A percentile compares a stretch with the other conserved stretches of the same genome.
Evolutionary conservation across 2,329 filamentous ascomycete species (phyloP).

Genomic region (Chrysosporium keratinophilum): DNA sequence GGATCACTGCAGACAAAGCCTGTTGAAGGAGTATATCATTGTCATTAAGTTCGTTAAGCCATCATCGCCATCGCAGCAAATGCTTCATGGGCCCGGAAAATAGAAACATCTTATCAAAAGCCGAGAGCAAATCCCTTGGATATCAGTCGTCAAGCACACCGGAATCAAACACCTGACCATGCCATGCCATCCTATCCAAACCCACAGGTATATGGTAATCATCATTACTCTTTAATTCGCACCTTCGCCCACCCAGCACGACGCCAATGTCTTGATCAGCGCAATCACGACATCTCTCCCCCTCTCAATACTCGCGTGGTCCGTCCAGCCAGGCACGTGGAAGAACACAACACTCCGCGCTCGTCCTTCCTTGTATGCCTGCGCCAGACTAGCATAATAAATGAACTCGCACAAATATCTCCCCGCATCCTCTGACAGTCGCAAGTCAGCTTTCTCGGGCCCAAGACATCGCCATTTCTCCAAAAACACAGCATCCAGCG

Average conservation of each 20-base stretch:
- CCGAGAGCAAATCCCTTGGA: background rate
- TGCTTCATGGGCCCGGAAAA: too few relatives aligned
- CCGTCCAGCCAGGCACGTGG: constrained; percentile 56
- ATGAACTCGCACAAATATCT: constrained; percentile 70
- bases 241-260: constrained; percentile 30
- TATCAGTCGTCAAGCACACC: background rate
- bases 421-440: constrained; percentile 59
- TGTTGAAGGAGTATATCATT: too few relatives aligned
- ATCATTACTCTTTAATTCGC: background rate
- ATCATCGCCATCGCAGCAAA: too few relatives aligned
- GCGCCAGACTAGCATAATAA: constrained; percentile 57
- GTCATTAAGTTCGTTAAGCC: too few relatives aligned
- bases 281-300: constrained; percentile 35
- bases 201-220: background rate
- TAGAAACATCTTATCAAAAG: too few relatives aligned
- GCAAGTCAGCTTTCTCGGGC: constrained; percentile 31
- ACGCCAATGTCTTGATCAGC: constrained; percentile 35
- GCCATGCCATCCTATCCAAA: background rate
- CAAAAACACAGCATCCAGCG: constrained; percentile 28
- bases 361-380: constrained; percentile 24
- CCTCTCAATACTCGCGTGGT: constrained; percentile 36
- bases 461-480: constrained; percentile 27
- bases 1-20: too few relatives aligned
- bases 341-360: constrained; percentile 53
- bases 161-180: background rate